Evolutionary conservation across 495 filamentous ascomycete species (phyloP).

Genomic region (Aspergillus coremiiformis): DNA sequence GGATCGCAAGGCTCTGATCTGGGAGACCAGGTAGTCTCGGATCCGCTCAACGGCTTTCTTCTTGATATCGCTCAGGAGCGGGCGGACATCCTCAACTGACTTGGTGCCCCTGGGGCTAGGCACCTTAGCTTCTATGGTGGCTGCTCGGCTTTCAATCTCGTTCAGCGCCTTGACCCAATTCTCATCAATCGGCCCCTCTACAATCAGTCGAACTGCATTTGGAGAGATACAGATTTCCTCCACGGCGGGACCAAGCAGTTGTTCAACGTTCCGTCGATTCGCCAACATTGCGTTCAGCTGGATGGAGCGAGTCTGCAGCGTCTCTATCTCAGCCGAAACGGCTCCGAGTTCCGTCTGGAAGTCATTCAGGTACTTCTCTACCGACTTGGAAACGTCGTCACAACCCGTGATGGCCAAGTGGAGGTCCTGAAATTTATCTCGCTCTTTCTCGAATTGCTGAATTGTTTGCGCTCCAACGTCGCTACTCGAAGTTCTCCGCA

Average conservation of each 20-base stretch:
- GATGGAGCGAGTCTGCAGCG: slow-evolving; percentile 75
- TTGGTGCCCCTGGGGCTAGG: slow-evolving; percentile 58
- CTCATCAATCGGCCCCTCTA: slow-evolving; percentile 85
- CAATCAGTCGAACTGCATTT: slow-evolving; percentile 67
- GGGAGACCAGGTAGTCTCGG: slow-evolving; percentile 84
- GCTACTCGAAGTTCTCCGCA: slow-evolving; percentile 30
- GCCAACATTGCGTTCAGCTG: slow-evolving; percentile 79
- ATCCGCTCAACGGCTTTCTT: slow-evolving; percentile 91
- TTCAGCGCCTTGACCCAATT: slow-evolving; percentile 77
- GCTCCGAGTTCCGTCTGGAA: slow-evolving; percentile 87
- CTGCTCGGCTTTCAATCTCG: slow-evolving; percentile 73
- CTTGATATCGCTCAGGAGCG: slow-evolving; percentile 72
- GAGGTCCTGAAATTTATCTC: slow-evolving; percentile 83
- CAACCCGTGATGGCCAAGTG: slow-evolving; percentile 84
- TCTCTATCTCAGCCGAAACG: slow-evolving; percentile 93
- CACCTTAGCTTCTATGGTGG: slow-evolving; percentile 57
- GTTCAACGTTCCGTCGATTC: slow-evolving; percentile 84
- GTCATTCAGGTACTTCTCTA: slow-evolving; percentile 82
- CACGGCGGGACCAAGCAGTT: slow-evolving; percentile 77
- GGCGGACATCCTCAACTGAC: slow-evolving; percentile 73
- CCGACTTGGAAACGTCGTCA: slow-evolving; percentile 87
- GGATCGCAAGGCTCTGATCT: slow-evolving; percentile 86
- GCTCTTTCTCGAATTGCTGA: slow-evolving; percentile 81
- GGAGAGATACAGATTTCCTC: slow-evolving; percentile 89
- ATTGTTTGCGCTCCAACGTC: slow-evolving; percentile 58